Percentiles rank a stretch among this genome's conserved stretches.
Evolutionary conservation across 257 asterid species (phyloP).

Genomic region (Pogostemon cablin): DNA sequence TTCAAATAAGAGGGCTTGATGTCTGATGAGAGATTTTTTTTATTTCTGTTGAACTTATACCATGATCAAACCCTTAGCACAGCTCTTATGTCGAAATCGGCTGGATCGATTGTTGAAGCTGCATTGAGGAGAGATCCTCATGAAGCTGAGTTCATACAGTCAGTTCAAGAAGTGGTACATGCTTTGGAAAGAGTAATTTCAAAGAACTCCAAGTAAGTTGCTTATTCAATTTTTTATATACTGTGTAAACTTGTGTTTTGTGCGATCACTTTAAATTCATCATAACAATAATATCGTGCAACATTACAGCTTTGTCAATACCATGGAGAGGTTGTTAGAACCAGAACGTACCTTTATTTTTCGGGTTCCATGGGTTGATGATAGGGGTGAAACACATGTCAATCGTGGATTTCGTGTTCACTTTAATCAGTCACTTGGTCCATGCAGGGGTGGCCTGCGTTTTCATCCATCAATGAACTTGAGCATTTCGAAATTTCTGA

Average conservation of each 20-base stretch:
- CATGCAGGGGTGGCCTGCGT: slow-evolving; percentile 98
- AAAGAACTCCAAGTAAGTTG: slow-evolving; percentile 79
- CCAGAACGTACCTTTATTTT: slow-evolving; percentile 89
- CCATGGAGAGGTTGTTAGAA: slow-evolving; percentile 94
- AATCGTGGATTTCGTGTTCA: slow-evolving; percentile 96
- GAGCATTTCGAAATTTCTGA: slow-evolving; percentile 93
- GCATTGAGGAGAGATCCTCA: slow-evolving; percentile 95
- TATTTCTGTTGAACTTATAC: slow-evolving; percentile 33
- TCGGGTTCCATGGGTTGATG: slow-evolving; percentile 98
- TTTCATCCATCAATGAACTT: slow-evolving; percentile 92
- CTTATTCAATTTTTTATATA: slow-evolving; percentile 11
- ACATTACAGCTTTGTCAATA: slow-evolving; percentile 76
- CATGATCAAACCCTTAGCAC: slow-evolving; percentile 46
- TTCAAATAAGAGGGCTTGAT: neutral
- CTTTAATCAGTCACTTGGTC: slow-evolving; percentile 95
- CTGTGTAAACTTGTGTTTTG: slow-evolving; percentile 4
- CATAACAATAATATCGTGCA: slow-evolving; percentile 33
- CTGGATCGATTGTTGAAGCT: slow-evolving; percentile 99
- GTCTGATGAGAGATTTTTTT: neutral
- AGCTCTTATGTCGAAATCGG: slow-evolving; percentile 97
- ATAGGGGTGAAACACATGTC: slow-evolving; percentile 92
- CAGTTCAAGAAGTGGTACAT: slow-evolving; percentile 93
- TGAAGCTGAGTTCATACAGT: slow-evolving; percentile 91
- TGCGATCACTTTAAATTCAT: slow-evolving; percentile 22
- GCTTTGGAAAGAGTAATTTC: slow-evolving; percentile 97